Evolutionary conservation across 2,329 filamentous ascomycete species (phyloP).

Genomic region (Xylariaceae sp.): DNA sequence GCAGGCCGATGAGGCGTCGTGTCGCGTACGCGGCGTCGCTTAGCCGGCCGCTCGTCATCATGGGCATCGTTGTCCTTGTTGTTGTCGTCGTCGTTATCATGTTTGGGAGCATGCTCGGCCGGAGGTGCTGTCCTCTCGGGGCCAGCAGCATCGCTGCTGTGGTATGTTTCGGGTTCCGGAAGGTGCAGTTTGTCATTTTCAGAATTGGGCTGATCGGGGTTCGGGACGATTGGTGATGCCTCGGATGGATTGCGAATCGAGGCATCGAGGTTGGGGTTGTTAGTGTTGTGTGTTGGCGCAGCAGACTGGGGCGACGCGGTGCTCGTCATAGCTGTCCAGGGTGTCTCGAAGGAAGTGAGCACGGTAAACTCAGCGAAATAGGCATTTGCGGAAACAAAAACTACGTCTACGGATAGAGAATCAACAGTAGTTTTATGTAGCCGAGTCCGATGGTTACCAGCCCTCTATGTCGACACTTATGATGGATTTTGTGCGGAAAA

Average conservation of each 20-base stretch:
- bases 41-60: slow-evolving; percentile 50
- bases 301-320: slow-evolving; percentile 52
- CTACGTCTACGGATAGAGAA: slow-evolving; percentile 50
- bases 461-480: slow-evolving; percentile 43
- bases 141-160: slow-evolving; percentile 11
- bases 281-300: slow-evolving; percentile 37
- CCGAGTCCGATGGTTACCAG: slow-evolving; percentile 54
- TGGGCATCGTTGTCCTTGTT: slow-evolving; percentile 15
- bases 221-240: background rate
- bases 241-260: slow-evolving; percentile 2
- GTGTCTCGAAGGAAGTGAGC: slow-evolving; percentile 41
- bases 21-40: slow-evolving; percentile 60
- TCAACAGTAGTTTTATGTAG: slow-evolving; percentile 41
- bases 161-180: slow-evolving; percentile 19
- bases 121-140: slow-evolving; percentile 16
- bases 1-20: slow-evolving; percentile 37
- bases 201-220: background rate
- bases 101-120: slow-evolving; percentile 29
- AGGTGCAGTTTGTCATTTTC: slow-evolving; percentile 5
- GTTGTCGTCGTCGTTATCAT: slow-evolving; percentile 15
- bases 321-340: slow-evolving; percentile 53
- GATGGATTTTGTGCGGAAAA: slow-evolving; percentile 43
- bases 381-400: slow-evolving; percentile 56
- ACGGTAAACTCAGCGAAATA: slow-evolving; percentile 52
- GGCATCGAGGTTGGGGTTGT: slow-evolving; percentile 15